phyloP scores from a whole-genome alignment of 495 filamentous ascomycete genomes.

The Podospora fimiseda region DNA sequence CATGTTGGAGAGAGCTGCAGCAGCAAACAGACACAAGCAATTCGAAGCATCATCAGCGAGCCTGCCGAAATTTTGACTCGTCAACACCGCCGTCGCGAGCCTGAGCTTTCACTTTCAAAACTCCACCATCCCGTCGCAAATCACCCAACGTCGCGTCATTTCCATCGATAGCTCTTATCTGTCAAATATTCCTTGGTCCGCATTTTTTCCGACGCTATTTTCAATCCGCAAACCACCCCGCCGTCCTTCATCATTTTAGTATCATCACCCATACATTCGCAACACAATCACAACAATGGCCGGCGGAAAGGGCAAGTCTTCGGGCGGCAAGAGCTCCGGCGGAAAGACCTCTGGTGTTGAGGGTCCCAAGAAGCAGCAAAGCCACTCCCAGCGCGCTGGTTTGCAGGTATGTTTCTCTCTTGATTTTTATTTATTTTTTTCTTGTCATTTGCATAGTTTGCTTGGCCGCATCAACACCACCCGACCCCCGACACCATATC shows the following conservation, averaged over 20 bases:
- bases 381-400: slow-evolving; percentile 95
- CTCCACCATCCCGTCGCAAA: slow-evolving; percentile 13
- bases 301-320: slow-evolving; percentile 90
- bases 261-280: too few relatives aligned
- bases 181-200: background rate
- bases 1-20: background rate
- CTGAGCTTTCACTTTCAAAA: slow-evolving; percentile 11
- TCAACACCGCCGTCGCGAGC: slow-evolving; percentile 29
- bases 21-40: slow-evolving; percentile 21
- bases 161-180: slow-evolving; percentile 1
- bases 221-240: background rate
- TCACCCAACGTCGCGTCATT: background rate
- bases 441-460: background rate
- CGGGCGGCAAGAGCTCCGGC: slow-evolving; percentile 78
- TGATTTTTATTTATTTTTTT: slow-evolving; percentile 11
- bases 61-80: slow-evolving; percentile 31
- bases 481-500: background rate
- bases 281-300: slow-evolving; percentile 43
- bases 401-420: slow-evolving; percentile 73
- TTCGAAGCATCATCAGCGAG: slow-evolving; percentile 22
- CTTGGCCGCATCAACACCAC: slow-evolving; percentile 1
- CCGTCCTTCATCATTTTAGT: slow-evolving; percentile 8
- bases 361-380: slow-evolving; percentile 85
- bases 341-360: slow-evolving; percentile 74
- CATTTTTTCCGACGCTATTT: slow-evolving; percentile 1